Evolutionary conservation across 2,329 filamentous ascomycete genomes (phyloP), one percentile per base, ranked within the genome.

Genomic region (Lasiodiplodia hormozganensis): DNA sequence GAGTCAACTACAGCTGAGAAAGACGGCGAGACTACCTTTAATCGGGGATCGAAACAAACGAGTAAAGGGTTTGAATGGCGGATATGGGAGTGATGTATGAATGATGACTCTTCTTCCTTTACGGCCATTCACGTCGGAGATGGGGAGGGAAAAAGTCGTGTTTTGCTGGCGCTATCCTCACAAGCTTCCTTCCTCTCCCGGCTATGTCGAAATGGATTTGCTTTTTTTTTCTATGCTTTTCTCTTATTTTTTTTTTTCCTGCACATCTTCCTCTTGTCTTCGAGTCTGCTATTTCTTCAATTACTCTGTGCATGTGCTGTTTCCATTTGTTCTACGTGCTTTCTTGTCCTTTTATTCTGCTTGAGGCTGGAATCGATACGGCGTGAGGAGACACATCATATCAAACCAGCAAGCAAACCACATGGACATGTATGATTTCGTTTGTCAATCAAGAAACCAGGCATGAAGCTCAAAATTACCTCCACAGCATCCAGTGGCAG

Each of bases 201-300:
- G 58, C 34, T 40, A 34, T 58, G 23, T 60, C n/a, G 31, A 54
- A 47, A 21, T 51, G n/a, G 11, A 43, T 43, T 56, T 52, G 18
- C 7, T 21, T 36, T 51, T 18, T n/a, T 28, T 64, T 10, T 16
- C 53, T 28, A 12, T 64, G 18, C 7, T 31, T 36, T 51, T 18
- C 11, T 28, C 52, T 10, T 34, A 7, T 2, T 51, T 18, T 62
- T 51, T 18, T 62, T 31, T 51, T 11, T 28, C 18, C 18, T 62
- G 40, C n/a, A 21, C 10, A 49, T 62, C 4, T 31, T 43, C 25
- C 12, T n/a, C n/a, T 12, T 21, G 2, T 23, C 25, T n/a, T 14
- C 14, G 23, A 23, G 23, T 51, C 7, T 11, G 16, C 10, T 34
- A 34, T 36, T 56, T 31, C 49, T 56, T 28, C 8, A 11, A 34